These are phyloP conservation scores for Phallus indusiatus DNA, from an alignment of 768 basidiomycete species.

Conservation along the genomic window DNA sequence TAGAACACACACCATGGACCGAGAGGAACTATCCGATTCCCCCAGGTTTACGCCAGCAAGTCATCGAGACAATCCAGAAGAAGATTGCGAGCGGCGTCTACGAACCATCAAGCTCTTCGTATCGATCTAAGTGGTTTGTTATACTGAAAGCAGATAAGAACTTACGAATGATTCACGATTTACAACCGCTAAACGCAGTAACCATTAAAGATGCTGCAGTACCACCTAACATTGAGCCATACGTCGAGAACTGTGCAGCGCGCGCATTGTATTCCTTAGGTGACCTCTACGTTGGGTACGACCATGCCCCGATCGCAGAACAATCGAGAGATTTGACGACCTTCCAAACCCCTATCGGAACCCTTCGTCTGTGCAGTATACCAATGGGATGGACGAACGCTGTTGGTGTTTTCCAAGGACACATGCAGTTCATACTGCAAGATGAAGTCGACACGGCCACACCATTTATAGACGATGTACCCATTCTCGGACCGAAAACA, in stretches of 20 bases:
- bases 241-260: slow-evolving; percentile 22
- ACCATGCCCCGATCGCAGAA: slow-evolving; percentile 17
- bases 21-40: slow-evolving; percentile 27
- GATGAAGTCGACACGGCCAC: slow-evolving; percentile 27
- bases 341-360: slow-evolving; percentile 26
- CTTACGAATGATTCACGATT: slow-evolving; percentile 26
- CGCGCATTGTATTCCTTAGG: slow-evolving; percentile 15
- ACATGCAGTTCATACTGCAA: slow-evolving; percentile 29
- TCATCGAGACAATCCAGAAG: slow-evolving; percentile 21
- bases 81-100: slow-evolving; percentile 30
- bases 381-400: slow-evolving; percentile 36
- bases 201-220: slow-evolving; percentile 28
- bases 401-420: slow-evolving; percentile 30
- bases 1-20: slow-evolving; percentile 29
- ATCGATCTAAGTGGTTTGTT: slow-evolving; percentile 29
- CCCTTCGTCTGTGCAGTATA: slow-evolving; percentile 18
- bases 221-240: slow-evolving; percentile 24
- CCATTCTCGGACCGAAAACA: slow-evolving; percentile 24
- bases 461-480: slow-evolving; percentile 32
- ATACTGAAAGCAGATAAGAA: slow-evolving; percentile 31
- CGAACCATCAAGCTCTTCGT: slow-evolving; percentile 27
- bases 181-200: slow-evolving; percentile 30
- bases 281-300: slow-evolving; percentile 16
- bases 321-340: slow-evolving; percentile 30
- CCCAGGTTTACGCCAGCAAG: slow-evolving; percentile 21